Evolutionary conservation across 441 rosid species (phyloP), one percentile per base, ranked within the genome.

Genomic region (Arabidopsis lyrata): DNA sequence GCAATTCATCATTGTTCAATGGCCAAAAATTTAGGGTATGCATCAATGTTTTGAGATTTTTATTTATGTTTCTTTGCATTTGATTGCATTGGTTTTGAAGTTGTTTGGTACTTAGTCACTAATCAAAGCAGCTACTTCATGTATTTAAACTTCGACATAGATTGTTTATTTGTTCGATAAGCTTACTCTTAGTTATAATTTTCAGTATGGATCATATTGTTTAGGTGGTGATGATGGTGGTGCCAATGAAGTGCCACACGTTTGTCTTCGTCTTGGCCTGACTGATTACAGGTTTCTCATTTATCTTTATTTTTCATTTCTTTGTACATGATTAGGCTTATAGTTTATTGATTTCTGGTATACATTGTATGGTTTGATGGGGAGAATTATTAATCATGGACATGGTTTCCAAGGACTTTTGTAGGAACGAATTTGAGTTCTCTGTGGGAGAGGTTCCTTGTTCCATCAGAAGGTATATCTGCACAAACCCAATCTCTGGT

Each of bases 1-100:
- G 74, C 68, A 90, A 86, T 75, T 44, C 83, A 73, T 88, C 91
- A 32, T 70, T 94, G 78, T 91, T 63, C 80, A 94, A 88, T 81
- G 97, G 96, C 62, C 87, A 77, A 73, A 94, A 91, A 81, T 94
- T 94, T 83, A 87, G 99, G 89, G 97, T 87, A 87, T 70, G 88
- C 16, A 24, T 36, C 6, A 6, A 68, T 14, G 24, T 54, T 57
- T 52, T 63, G 8, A 55, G 22, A 27, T 58, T 54, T 38, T 38
- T 10, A 34, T 56, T 49, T 36, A 32, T 48, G 45, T 32, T 58
- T 73, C 63, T 55, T 45, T 49, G 20, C 52, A 13, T 34, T 42
- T 42, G 35, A 16, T 60, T 39, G n/a, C 32, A 45, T 50, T 38
- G 41, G 5, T 45, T 38, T 15, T 42, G 61, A 15, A 12, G 5